Conservation (phyloP, 495 filamentous ascomycete species). For the Pyrenula aspistea region DNA sequence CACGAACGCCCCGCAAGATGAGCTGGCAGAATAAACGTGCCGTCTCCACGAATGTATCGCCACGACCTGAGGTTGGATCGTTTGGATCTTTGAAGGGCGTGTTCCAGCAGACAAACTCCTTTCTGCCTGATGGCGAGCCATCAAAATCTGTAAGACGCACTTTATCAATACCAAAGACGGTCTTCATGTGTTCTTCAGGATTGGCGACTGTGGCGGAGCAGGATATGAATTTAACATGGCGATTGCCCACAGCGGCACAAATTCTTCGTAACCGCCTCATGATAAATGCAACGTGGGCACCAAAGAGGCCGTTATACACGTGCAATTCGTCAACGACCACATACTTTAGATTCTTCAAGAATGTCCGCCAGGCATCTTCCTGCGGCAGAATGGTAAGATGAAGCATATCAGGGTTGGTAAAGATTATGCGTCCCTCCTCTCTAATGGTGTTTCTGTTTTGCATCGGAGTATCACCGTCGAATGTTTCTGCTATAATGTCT, state of each 20-base stretch:
- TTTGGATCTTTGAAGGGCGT: slow-evolving; percentile 86
- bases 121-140: slow-evolving; percentile 83
- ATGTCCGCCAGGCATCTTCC: slow-evolving; percentile 79
- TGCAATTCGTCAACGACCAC: slow-evolving; percentile 89
- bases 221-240: slow-evolving; percentile 82
- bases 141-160: slow-evolving; percentile 79
- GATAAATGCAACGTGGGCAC: slow-evolving; percentile 85
- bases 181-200: slow-evolving; percentile 81
- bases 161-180: slow-evolving; percentile 78
- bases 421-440: slow-evolving; percentile 85
- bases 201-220: slow-evolving; percentile 97
- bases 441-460: slow-evolving; percentile 62
- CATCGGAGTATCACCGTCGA: slow-evolving; percentile 91
- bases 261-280: slow-evolving; percentile 85
- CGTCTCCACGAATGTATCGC: slow-evolving; percentile 70
- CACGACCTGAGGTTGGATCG: slow-evolving; percentile 78
- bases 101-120: slow-evolving; percentile 97
- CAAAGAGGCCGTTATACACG: slow-evolving; percentile 92
- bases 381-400: slow-evolving; percentile 90
- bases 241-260: slow-evolving; percentile 85
- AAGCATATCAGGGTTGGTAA: slow-evolving; percentile 98
- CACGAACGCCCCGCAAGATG: slow-evolving; percentile 73
- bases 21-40: slow-evolving; percentile 85
- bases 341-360: slow-evolving; percentile 78
- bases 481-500: slow-evolving; percentile 73